phyloP scores from a whole-genome alignment of 1,284 basidiomycete species.

The Tilletia caries region DNA sequence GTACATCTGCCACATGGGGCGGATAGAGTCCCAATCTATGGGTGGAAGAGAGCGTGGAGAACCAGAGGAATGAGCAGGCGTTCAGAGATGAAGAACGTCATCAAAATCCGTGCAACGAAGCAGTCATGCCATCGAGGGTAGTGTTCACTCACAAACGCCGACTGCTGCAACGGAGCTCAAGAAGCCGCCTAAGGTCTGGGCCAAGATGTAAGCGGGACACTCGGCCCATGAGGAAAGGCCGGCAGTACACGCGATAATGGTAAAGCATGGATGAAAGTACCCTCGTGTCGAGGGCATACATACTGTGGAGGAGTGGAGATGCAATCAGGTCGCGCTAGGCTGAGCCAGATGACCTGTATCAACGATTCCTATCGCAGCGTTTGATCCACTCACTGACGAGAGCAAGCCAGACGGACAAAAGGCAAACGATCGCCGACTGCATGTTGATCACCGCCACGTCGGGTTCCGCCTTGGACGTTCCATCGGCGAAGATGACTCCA shows the following conservation, averaged over 20 bases:
- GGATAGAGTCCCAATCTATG: conserved; percentile 1
- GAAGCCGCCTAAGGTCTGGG: neutral
- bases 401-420: neutral
- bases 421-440: neutral
- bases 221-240: neutral
- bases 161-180: neutral
- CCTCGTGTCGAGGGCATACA: neutral
- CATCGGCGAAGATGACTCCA: neutral
- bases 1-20: neutral
- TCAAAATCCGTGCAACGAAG: no score
- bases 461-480: neutral
- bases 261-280: conserved; percentile 1
- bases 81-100: no score
- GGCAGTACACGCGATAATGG: neutral
- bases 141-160: neutral
- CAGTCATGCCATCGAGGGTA: no score
- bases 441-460: neutral
- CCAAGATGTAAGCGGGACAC: neutral
- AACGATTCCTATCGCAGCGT: no score
- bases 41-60: no score
- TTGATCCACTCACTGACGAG: neutral
- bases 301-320: neutral
- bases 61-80: no score
- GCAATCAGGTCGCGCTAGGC: no score
- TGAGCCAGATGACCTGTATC: no score